A percentile compares a stretch with the other conserved stretches of the same genome.
Conservation (phyloP, 257 asterid species). For the Solanum okadae region DNA sequence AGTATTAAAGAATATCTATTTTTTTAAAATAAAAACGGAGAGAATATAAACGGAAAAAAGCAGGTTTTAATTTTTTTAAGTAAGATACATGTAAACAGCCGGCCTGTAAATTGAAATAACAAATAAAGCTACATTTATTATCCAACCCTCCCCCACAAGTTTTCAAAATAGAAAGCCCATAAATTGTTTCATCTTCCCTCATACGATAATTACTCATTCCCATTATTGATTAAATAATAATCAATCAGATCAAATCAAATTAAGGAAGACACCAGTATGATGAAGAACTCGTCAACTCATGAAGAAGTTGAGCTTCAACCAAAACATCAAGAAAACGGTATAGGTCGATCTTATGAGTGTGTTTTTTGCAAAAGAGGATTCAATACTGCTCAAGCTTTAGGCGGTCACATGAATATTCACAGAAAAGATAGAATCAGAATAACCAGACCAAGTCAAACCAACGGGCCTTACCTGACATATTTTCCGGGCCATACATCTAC, state of each 20-base stretch:
- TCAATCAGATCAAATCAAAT: neutral
- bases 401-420: slow-evolving; percentile 86
- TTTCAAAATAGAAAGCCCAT: neutral
- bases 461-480: slow-evolving; percentile 7
- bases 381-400: slow-evolving; percentile 83
- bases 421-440: slow-evolving; percentile 48
- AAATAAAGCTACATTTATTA: neutral
- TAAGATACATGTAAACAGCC: neutral
- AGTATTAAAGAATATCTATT: no score
- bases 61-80: no score
- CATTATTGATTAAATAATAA: neutral
- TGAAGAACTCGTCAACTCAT: neutral
- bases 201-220: neutral
- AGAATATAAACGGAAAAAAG: accelerated
- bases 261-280: neutral
- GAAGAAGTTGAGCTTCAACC: slow-evolving; percentile 5
- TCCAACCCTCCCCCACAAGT: neutral
- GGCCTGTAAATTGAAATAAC: neutral
- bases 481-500: slow-evolving; percentile 8
- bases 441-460: slow-evolving; percentile 9
- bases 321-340: slow-evolving; percentile 23
- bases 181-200: neutral
- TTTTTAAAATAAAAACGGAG: no score
- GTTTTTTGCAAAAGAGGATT: slow-evolving; percentile 78
- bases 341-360: slow-evolving; percentile 64